Evolutionary conservation across 106 monocot genomes (phyloP), one percentile per base, ranked within the genome.

Genomic region (Dendrobium nobile): DNA sequence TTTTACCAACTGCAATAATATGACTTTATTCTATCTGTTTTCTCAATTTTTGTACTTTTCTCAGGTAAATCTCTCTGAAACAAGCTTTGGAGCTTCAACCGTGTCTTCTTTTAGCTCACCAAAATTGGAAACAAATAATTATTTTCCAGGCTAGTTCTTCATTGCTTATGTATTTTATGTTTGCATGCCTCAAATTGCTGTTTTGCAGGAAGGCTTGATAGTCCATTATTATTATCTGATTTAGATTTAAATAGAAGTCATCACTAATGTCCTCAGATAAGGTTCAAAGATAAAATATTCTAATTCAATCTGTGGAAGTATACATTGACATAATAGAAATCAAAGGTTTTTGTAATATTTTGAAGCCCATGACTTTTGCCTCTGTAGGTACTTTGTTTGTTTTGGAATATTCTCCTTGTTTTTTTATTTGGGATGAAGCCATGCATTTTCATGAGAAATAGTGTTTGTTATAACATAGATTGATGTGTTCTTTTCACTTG

Each of bases 131-230:
- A 47, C 48, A 48, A 76, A 76, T 48, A 76, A 47, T 76, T 76
- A 26, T 48, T 76, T 76, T 76, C 76, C 48, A 76, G 76, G 76
- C 41, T 76, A 47, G 47, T 76, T 76, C 73, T 20, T 47, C 76
- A 43, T 11, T 48, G 20, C 48, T 48, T 28, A 26, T 47, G 26
- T 51, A 11, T 24, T 47, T 51, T 76, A 15, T 47, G 51, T 18
- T 76, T 70, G 16, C 1, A n/a, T 64, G 64, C n/a, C 64, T 64
- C 24, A 64, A 7, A 24, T 64, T 24, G 7, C 24, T 64, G 64
- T 64, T 22, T 64, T 5, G 24, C 4, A 64, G 64, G 64, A 64
- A 6, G 59, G 64, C 7, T 24, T 64, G 4, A 74, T 74, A 1
- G 0, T 37, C 28, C 42, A 42, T 43, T 0, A 43, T 74, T 43